Evolutionary conservation across 2,329 filamentous ascomycete species (phyloP), one percentile per base, ranked within the genome.

Genomic region (Gyromitra esculenta): DNA sequence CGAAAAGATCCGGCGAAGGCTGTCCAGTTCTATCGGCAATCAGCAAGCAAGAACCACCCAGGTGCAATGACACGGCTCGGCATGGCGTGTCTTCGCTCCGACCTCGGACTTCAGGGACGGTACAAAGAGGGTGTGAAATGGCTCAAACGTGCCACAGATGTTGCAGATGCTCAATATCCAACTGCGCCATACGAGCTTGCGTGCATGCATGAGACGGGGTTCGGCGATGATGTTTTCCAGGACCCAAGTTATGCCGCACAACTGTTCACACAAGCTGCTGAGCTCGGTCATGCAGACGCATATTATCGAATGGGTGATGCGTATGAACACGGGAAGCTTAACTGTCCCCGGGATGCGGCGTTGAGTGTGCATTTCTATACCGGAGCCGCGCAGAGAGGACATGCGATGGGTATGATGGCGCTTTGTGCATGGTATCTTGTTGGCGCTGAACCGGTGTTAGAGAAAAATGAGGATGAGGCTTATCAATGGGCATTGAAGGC

Each of bases 391-490:
- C 92, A 97, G 81, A 87, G 88, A 59, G 93, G 93, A 0, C 92
- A 97, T 81, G 87, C 94, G 0, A 88, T 90, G 62, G 95, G 94
- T 62, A 98, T 98, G 94, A 97, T 99, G 94, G 95, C 95, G 3
- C 87, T 99, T 7, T 99, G 96, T 84, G 96, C 96, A 9, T 99
- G 96, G 96, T 99, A 98, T 83, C 92, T 98, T 87, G 92, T 98
- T 52, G 96, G 96, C 9, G 96, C 96, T 1, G 92, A 94, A 80
- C 94, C 94, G 0, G 90, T 98, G 13, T 85, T 99, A 25, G 94
- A 97, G 77, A 97, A 96, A 84, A 95, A 99, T 81, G 95, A 98
- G 83, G 91, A 91, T 80, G 96, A 99, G 84, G 96, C 96, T 8
- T 98, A 96, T 82, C 94, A 97, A 83, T 99, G 96, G 96, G 94